phyloP scores from a whole-genome alignment of 768 basidiomycete genomes.

The Pholiota molesta region DNA sequence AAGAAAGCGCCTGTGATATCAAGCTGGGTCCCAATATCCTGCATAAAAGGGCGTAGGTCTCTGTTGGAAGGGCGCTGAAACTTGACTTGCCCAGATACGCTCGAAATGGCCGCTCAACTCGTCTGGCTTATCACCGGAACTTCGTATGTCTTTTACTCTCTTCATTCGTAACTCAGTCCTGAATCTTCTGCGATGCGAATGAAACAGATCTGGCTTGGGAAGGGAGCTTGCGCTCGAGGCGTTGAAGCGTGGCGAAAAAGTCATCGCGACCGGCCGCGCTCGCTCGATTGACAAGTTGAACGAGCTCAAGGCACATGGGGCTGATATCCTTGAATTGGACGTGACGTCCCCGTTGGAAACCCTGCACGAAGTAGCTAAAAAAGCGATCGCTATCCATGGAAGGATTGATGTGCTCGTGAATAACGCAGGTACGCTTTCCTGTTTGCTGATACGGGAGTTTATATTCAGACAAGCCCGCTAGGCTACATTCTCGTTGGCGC shows the following conservation, averaged over 20 bases:
- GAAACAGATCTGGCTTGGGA: conserved; percentile 38
- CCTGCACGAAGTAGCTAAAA: conserved; percentile 35
- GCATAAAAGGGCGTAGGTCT: too few relatives aligned
- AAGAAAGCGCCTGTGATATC: too few relatives aligned
- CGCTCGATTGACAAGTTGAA: conserved; percentile 39
- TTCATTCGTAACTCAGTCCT: conserved; percentile 3
- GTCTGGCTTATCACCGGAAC: conserved; percentile 35
- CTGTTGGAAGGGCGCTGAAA: too few relatives aligned
- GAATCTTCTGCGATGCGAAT: conserved; percentile 14
- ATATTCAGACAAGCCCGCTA: conserved; percentile 10
- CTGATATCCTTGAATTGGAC: conserved; percentile 41
- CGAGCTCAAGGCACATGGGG: conserved; percentile 40
- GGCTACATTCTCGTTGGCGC: conserved; percentile 39
- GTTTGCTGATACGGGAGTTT: too few relatives aligned
- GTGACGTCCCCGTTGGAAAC: conserved; percentile 36
- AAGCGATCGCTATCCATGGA: conserved; percentile 40
- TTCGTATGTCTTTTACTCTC: conserved; percentile 21
- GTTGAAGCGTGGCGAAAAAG: conserved; percentile 49
- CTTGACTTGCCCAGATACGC: too few relatives aligned
- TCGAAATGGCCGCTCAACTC: conserved; percentile 26
- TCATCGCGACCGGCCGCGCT: conserved; percentile 47
- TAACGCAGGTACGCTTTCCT: conserved; percentile 40
- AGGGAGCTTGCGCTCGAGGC: conserved; percentile 40
- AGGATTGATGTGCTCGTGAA: conserved; percentile 49
- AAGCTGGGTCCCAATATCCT: too few relatives aligned